A percentile compares a stretch with the other conserved stretches of the same genome.
Conservation (phyloP, 345 rosid genomes). For the Turritis glabra region DNA sequence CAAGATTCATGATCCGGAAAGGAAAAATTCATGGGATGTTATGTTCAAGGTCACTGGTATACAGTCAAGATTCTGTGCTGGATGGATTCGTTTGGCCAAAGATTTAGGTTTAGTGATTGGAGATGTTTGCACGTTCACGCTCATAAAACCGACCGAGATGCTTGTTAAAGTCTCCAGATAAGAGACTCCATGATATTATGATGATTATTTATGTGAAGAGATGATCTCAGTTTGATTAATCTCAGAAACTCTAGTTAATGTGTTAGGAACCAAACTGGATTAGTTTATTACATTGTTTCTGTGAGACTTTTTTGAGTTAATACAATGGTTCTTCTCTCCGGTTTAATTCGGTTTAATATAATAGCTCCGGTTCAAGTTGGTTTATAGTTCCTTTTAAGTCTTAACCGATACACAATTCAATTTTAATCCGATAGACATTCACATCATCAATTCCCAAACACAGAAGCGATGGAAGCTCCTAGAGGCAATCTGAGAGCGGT, state of each 20-base stretch:
- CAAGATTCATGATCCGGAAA: not conserved
- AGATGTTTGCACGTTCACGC: slow-evolving; percentile 27
- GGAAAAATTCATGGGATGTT: slow-evolving; percentile 24
- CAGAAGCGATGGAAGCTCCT: slow-evolving; percentile 46
- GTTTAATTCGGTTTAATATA: not conserved
- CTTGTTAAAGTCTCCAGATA: slow-evolving; percentile 7
- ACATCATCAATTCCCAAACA: slow-evolving; percentile 5
- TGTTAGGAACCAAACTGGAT: slow-evolving; percentile 9
- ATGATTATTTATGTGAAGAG: not conserved
- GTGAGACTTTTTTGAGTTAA: not conserved
- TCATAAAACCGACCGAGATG: slow-evolving; percentile 23
- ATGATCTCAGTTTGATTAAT: not conserved
- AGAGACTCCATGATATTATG: not conserved
- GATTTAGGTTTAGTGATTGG: slow-evolving; percentile 21
- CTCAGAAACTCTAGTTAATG: not conserved
- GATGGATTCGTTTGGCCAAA: slow-evolving; percentile 30
- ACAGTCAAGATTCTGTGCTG: slow-evolving; percentile 31
- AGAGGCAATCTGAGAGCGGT: slow-evolving; percentile 68
- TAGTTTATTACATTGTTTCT: not conserved
- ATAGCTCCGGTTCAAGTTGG: slow-evolving; percentile 23
- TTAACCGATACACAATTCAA: not conserved
- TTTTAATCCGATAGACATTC: slow-evolving; percentile 21
- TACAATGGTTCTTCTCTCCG: not conserved
- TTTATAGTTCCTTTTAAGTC: not conserved
- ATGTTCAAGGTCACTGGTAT: not conserved